Percentiles rank a stretch among this genome's conserved stretches.
Conservation (phyloP, 2,329 filamentous ascomycete genomes). For the Rutstroemia sp. region DNA sequence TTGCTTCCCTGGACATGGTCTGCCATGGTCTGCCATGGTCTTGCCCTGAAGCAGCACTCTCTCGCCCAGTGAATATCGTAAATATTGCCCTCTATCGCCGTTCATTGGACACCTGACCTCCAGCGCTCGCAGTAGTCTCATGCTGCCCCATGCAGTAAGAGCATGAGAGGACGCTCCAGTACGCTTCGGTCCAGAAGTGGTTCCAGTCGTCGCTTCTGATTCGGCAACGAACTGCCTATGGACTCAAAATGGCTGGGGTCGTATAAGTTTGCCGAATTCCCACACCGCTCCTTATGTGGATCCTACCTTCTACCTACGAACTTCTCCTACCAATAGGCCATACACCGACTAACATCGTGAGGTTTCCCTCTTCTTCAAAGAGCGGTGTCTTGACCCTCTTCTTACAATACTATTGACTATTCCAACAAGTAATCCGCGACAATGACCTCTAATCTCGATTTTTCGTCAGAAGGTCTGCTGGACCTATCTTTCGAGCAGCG, state of each 20-base stretch:
- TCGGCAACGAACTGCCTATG: constrained; percentile 6
- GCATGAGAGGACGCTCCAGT: constrained; percentile 1
- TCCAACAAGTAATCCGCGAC: constrained; percentile 29
- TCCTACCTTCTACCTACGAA: constrained; percentile 15
- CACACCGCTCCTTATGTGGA: constrained; percentile 25
- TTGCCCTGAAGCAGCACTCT: not conserved
- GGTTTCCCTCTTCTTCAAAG: constrained; percentile 26
- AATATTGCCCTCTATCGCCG: constrained; percentile 1
- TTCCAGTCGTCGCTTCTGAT: constrained; percentile 6
- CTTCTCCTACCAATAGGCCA: constrained; percentile 19
- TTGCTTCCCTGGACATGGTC: not conserved
- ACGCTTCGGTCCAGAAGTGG: not conserved
- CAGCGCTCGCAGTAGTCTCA: constrained; percentile 9
- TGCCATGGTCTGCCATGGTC: not conserved
- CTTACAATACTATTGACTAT: constrained; percentile 41
- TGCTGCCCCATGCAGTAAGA: constrained; percentile 10
- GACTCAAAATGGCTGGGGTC: constrained; percentile 14
- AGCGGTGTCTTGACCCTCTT: constrained; percentile 29
- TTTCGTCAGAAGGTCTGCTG: constrained; percentile 54
- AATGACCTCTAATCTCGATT: constrained; percentile 51
- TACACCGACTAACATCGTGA: constrained; percentile 29
- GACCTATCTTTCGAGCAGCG: constrained; percentile 54
- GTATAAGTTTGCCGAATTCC: constrained; percentile 12
- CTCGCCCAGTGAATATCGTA: constrained; percentile 1
- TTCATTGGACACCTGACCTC: constrained; percentile 10